Base-by-base conservation (phyloP, 2,329 filamentous ascomycete genomes). In the Colletotrichum melonis region DNA sequence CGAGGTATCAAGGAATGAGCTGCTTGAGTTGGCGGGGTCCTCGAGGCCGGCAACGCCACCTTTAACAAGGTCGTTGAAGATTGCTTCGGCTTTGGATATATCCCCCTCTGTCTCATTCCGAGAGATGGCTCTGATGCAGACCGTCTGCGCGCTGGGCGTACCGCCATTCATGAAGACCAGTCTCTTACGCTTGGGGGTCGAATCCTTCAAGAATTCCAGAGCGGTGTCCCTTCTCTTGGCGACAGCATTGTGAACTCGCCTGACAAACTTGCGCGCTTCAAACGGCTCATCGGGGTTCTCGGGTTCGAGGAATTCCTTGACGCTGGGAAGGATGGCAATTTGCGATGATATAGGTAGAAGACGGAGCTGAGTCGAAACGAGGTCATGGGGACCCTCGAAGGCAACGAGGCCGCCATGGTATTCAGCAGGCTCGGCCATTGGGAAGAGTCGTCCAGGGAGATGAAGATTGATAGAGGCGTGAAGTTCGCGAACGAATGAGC, bases 161-260 rank as follows among this genome's bases (percentile, higher is more conserved):
- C 91, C 90, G 3, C 90, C 91, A 65, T 90, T 87, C 80, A 91
- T 82, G 75, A 92, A 91, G 8, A 91, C 90, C 5, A 92, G 79
- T 69, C 87, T 86, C 75, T 87, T 90, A 71, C 85, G 85, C 64
- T 81, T 80, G 11, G 82, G 78, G 1, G 84, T 85, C 7, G 87
- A 85, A 11, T 82, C 82, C 54, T 81, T 79, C 28, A 92, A 79
- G 76, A 92, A 92, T 2, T 82, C 78, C 35, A 82, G 80, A 8
- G 90, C 90, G 56, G 82, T 82, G 65, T 88, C 82, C 35, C 83
- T 82, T 55, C 90, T 87, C 22, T 83, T 80, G 60, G 80, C 75
- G 35, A 86, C 83, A 19, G 88, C 89, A 60, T 85, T 80, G 76
- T 92, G 88, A 7, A 90, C 83, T 66, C 82, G 80, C 55, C 84